These are phyloP conservation scores for Hypoxylon sp. DNA, from an alignment of 2,329 filamentous ascomycete genomes.

Conservation along the genomic window DNA sequence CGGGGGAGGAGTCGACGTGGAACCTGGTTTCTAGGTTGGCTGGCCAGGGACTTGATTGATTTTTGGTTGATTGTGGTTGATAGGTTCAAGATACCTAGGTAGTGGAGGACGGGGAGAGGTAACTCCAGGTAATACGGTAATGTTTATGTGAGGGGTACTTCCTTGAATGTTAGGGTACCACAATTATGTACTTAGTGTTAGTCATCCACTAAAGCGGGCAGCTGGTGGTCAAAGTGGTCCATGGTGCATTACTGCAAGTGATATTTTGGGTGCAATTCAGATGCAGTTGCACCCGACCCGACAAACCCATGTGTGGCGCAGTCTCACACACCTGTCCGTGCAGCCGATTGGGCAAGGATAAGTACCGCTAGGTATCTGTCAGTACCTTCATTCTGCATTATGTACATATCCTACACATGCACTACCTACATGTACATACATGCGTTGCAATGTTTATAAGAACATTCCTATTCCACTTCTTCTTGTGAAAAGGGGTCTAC, in stretches of 20 bases:
- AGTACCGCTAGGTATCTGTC: too few relatives aligned
- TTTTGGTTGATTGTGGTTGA: too few relatives aligned
- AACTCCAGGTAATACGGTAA: neutral
- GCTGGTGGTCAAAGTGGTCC: too few relatives aligned
- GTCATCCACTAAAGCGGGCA: neutral
- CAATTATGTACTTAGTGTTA: too few relatives aligned
- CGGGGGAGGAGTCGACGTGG: constrained; percentile 9
- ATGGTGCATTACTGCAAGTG: constrained; percentile 2
- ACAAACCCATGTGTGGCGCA: neutral
- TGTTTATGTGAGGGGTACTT: neutral
- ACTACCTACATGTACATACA: neutral
- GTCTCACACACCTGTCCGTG: neutral
- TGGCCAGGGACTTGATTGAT: constrained; percentile 25
- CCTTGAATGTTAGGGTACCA: neutral
- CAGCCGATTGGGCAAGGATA: constrained; percentile 4
- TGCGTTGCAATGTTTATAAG: neutral
- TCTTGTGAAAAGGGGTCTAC: too few relatives aligned
- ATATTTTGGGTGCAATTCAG: neutral
- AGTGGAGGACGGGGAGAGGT: constrained; percentile 3
- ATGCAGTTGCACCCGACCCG: neutral
- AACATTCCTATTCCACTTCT: too few relatives aligned
- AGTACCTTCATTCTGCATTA: too few relatives aligned
- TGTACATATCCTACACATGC: too few relatives aligned
- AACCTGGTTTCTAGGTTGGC: constrained; percentile 13
- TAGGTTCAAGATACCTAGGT: too few relatives aligned